Percentiles rank a stretch among this genome's conserved stretches.
Conservation (phyloP, 352 stramenopile genomes). For the Achlya hypogyna region DNA sequence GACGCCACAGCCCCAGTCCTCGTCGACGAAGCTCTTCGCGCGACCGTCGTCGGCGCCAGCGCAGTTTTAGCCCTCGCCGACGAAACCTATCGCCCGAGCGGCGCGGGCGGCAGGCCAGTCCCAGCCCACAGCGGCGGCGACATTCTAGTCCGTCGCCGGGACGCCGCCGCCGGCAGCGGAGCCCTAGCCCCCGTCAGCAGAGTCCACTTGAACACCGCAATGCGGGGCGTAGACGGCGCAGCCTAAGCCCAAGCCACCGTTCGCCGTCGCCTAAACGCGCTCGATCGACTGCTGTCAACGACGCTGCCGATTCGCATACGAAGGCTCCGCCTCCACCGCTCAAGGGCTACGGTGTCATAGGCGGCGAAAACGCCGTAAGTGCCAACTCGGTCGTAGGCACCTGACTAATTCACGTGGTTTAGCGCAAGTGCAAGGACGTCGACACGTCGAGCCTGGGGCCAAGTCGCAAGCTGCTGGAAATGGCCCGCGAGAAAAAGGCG, state of each 20-base stretch:
- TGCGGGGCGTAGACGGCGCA: background rate
- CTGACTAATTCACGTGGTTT: background rate
- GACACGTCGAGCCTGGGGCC: slow-evolving; percentile 70
- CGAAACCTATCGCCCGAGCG: background rate
- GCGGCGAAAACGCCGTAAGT: slow-evolving; percentile 38
- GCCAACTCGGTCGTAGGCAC: background rate
- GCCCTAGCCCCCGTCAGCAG: background rate
- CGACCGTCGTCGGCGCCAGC: background rate
- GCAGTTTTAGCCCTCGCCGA: background rate
- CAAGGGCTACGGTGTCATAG: slow-evolving; percentile 38
- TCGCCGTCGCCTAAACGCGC: background rate
- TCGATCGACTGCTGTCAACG: background rate
- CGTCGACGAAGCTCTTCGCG: no score
- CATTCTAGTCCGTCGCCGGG: background rate
- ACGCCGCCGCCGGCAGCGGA: background rate
- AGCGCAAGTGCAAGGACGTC: slow-evolving; percentile 59
- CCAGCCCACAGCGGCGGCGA: background rate
- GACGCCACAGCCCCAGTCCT: no score
- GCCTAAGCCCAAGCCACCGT: background rate
- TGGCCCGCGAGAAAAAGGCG: slow-evolving; percentile 55
- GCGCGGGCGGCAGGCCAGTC: background rate
- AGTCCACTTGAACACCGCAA: background rate
- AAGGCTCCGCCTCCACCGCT: background rate
- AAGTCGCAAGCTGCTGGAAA: slow-evolving; percentile 61
- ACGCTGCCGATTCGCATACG: background rate